Conservation (phyloP, 305 asterid species). For the Fraxinus ornus region DNA sequence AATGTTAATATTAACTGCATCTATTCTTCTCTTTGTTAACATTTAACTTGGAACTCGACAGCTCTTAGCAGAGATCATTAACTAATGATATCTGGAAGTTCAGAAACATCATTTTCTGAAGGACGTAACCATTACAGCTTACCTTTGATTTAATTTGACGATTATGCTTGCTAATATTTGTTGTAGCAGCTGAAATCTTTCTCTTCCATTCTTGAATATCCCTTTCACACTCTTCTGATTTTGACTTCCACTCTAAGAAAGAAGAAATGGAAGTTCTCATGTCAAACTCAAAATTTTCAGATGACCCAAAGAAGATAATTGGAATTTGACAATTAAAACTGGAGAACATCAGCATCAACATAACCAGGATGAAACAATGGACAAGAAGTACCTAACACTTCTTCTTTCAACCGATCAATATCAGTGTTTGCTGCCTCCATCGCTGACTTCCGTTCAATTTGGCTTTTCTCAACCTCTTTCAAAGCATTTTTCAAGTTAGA, state of each 20-base stretch:
- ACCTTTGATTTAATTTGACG: constrained; percentile 95
- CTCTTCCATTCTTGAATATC: constrained; percentile 80
- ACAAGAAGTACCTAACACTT: constrained; percentile 58
- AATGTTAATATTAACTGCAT: constrained; percentile 5
- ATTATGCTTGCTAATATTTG: constrained; percentile 78
- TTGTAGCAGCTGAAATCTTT: constrained; percentile 87
- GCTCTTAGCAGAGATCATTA: constrained; percentile 18
- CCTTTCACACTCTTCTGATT: constrained; percentile 80
- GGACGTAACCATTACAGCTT: constrained; percentile 22
- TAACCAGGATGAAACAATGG: constrained; percentile 15
- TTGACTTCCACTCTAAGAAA: constrained; percentile 67
- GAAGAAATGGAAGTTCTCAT: constrained; percentile 13
- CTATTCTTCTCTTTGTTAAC: constrained; percentile 7
- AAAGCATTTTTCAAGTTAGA: constrained; percentile 51
- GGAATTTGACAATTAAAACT: constrained; percentile 8
- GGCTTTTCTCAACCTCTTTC: constrained; percentile 60
- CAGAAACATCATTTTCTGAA: constrained; percentile 1
- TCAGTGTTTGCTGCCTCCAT: constrained; percentile 58
- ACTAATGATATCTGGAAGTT: constrained; percentile 3
- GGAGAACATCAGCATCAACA: constrained; percentile 7
- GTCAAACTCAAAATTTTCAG: constrained; percentile 13
- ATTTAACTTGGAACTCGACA: not conserved
- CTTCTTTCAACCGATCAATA: constrained; percentile 61
- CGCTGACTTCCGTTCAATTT: constrained; percentile 61
- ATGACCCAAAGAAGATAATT: constrained; percentile 1